phyloP scores from a whole-genome alignment of 345 rosid genomes.

The Eucalyptus sideroxylon region DNA sequence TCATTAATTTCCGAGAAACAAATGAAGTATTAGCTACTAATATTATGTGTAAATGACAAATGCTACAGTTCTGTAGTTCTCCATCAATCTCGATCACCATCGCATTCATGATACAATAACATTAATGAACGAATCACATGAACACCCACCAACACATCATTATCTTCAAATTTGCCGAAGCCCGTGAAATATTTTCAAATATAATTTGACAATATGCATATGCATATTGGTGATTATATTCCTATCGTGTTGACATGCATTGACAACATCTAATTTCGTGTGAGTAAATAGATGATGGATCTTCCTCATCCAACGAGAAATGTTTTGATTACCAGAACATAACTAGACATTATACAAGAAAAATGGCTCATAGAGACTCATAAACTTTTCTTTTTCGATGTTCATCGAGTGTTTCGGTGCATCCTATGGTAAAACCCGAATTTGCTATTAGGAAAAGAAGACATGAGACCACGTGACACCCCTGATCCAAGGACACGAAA shows the following conservation, averaged over 20 bases:
- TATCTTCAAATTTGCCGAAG: neutral
- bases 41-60: neutral
- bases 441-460: neutral
- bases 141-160: neutral
- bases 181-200: neutral
- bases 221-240: neutral
- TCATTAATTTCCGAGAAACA: neutral
- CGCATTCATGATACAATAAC: neutral
- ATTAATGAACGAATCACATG: neutral
- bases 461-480: neutral
- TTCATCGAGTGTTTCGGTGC: neutral
- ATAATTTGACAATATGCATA: neutral
- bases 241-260: accelerated
- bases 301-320: neutral
- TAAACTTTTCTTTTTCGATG: neutral
- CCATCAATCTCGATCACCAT: neutral
- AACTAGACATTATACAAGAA: neutral
- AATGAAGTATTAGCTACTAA: neutral
- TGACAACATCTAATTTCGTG: neutral
- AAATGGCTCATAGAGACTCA: neutral
- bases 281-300: neutral
- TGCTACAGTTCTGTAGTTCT: neutral
- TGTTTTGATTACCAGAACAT: neutral
- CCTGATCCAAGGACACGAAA: neutral
- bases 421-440: neutral